Base-by-base conservation (phyloP, 169 alveolate genomes). In the Plasmodium malariae region DNA sequence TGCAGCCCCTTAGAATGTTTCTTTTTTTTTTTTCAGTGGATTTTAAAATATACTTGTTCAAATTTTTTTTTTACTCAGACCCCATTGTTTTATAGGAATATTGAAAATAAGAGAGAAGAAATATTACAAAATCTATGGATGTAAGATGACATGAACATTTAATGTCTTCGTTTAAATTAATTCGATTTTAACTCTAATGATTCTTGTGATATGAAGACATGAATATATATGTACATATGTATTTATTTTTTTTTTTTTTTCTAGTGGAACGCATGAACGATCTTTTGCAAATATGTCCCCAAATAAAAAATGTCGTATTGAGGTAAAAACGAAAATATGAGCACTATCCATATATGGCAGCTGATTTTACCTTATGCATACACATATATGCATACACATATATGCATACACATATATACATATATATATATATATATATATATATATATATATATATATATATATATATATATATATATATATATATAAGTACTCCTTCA, bases 211-310 rank as follows among this genome's bases (percentile, higher is more conserved):
- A n/a, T 57, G 68, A 24, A 17, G 1, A 19, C 37, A 67, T 67
- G 6, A 0, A 3, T 36, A 37, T 7, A 6, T 65, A 14, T 40
- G 57, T 63, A n/a, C 37, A n/a, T 40, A 60, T 24, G 45, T 54
- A 24, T 11, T 48, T 62, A 11, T 12, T 2, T 73, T 34, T 74
- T 74, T 57, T 74, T 11, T 37, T 43, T 30, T 48, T 62, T 78
- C 30, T 32, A 78, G 89, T 2, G 89, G 89, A 55, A 51, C 89
- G 37, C 89, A 55, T 45, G 89, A 78, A 78, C 19, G 74, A 40
- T 45, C 4, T 37, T 62, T 78, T 78, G 9, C 71, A 43, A 14
- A 7, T 19, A 19, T n/a, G 26, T 26, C 65, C 17, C 40, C 60
- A 49, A 24, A 34, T 9, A 78, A 78, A 45, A 48, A 24, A 63